Base-by-base conservation (phyloP, 495 filamentous ascomycete species). In the Chaetomidium leptoderma region DNA sequence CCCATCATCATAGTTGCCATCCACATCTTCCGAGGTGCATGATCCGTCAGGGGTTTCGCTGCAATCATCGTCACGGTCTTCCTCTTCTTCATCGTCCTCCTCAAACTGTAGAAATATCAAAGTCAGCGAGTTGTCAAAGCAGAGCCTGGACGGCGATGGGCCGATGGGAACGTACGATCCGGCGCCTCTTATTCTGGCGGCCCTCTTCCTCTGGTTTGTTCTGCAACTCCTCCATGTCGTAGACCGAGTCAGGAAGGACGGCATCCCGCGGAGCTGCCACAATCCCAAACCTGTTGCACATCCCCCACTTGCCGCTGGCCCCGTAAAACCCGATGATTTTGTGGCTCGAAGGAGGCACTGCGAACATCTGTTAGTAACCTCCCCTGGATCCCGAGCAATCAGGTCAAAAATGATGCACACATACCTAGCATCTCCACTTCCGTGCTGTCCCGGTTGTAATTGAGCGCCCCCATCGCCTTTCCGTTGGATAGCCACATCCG, bases 311-410 rank as follows among this genome's bases (percentile, higher is more conserved):
- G 4, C 56, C 59, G 46, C 69, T 78, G 50, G 65, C 61, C 14
- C 75, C 75, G 43, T 66, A 73, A 57, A 78, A 78, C 2, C 75
- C 75, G 29, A 78, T 66, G 61, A 78, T 72, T 5, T 63, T 62
- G 40, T 78, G 66, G 43, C 54, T 51, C 7, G 48, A 27, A 17
- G 26, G 61, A 16, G 73, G 71, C 46, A 69, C 64, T 40, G 69
- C 42, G n/a, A 17, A 26, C 5, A 6, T 37, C 5, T 16, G 30
- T 30, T 42, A 50, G 56, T 45, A 10, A 30, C 14, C 6, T 29
- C n/a, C n/a, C n/a, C n/a, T n/a, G n/a, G n/a, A n/a, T n/a, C n/a
- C n/a, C n/a, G n/a, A n/a, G n/a, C n/a, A n/a, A 14, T 33, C 1
- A 21, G 6, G 1, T 11, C 29, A n/a, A n/a, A n/a, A n/a, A n/a